Evolutionary conservation across 2,329 filamentous ascomycete species (phyloP).

Genomic region (Alternaria sp.): DNA sequence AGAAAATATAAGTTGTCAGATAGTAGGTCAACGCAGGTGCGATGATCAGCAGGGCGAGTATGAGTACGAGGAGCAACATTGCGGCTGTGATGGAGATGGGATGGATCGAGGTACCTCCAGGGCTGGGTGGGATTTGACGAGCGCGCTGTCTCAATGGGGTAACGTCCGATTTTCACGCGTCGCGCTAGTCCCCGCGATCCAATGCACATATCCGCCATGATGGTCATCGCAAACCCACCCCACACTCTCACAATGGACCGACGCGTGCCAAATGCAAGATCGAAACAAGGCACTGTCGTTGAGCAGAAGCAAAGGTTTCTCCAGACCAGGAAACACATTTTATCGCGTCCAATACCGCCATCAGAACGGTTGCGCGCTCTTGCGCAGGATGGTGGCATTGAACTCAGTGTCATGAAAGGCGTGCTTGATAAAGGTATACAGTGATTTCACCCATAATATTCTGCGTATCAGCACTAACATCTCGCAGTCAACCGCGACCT

Average conservation of each 20-base stretch:
- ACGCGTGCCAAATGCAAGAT: slow-evolving; percentile 16
- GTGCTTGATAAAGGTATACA: slow-evolving; percentile 57
- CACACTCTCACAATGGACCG: slow-evolving; percentile 7
- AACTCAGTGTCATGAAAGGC: slow-evolving; percentile 58
- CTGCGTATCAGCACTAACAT: neutral
- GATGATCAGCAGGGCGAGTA: neutral
- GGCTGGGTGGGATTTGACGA: neutral
- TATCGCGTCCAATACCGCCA: slow-evolving; percentile 65
- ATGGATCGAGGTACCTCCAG: neutral
- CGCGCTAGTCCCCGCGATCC: slow-evolving; percentile 10
- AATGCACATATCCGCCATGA: neutral
- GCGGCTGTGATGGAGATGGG: neutral
- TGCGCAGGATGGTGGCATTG: slow-evolving; percentile 53
- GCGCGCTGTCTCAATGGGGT: neutral
- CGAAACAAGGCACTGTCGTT: slow-evolving; percentile 54
- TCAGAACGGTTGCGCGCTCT: slow-evolving; percentile 63
- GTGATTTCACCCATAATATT: neutral
- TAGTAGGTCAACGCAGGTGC: slow-evolving; percentile 32
- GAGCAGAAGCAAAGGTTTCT: slow-evolving; percentile 71
- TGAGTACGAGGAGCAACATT: slow-evolving; percentile 4
- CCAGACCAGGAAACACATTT: slow-evolving; percentile 65
- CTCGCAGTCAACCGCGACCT: slow-evolving; percentile 66
- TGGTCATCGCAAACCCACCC: neutral
- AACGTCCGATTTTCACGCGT: neutral
- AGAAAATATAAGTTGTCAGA: slow-evolving; percentile 26